These are phyloP conservation scores for Ilyonectria mors-panacis DNA, from an alignment of 2,329 filamentous ascomycete genomes.

Conservation along the genomic window DNA sequence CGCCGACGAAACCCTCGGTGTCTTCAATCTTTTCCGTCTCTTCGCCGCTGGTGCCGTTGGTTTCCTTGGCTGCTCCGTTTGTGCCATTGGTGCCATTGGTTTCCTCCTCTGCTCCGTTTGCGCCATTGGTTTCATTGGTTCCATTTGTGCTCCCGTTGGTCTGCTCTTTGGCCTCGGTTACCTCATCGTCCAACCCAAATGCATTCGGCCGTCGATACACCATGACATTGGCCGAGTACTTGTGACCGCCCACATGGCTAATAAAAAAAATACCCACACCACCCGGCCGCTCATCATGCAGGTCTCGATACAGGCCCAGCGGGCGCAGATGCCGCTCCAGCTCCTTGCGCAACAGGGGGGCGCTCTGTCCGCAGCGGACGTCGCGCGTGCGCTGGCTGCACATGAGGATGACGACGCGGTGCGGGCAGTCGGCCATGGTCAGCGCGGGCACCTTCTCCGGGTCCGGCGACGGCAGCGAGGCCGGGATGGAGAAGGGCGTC, in stretches of 20 bases:
- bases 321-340: slow-evolving; percentile 90
- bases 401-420: slow-evolving; percentile 89
- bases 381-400: slow-evolving; percentile 97
- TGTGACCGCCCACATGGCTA: slow-evolving; percentile 95
- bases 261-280: slow-evolving; percentile 98
- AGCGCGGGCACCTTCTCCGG: slow-evolving; percentile 51
- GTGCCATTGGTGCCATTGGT: slow-evolving; percentile 33
- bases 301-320: slow-evolving; percentile 86
- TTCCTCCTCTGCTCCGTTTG: slow-evolving; percentile 27
- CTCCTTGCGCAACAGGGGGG: slow-evolving; percentile 89
- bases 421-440: slow-evolving; percentile 73
- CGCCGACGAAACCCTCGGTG: slow-evolving; percentile 64
- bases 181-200: slow-evolving; percentile 66
- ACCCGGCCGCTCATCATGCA: slow-evolving; percentile 89
- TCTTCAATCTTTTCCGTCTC: slow-evolving; percentile 47
- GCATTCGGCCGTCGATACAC: slow-evolving; percentile 81
- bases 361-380: slow-evolving; percentile 93
- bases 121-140: slow-evolving; percentile 22
- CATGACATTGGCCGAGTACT: slow-evolving; percentile 95
- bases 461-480: slow-evolving; percentile 49
- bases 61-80: slow-evolving; percentile 45
- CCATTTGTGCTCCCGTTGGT: slow-evolving; percentile 10
- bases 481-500: slow-evolving; percentile 55
- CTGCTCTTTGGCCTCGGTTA: slow-evolving; percentile 46
- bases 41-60: slow-evolving; percentile 49